Conservation (phyloP, 257 asterid species). For the Scutellaria barbata region DNA sequence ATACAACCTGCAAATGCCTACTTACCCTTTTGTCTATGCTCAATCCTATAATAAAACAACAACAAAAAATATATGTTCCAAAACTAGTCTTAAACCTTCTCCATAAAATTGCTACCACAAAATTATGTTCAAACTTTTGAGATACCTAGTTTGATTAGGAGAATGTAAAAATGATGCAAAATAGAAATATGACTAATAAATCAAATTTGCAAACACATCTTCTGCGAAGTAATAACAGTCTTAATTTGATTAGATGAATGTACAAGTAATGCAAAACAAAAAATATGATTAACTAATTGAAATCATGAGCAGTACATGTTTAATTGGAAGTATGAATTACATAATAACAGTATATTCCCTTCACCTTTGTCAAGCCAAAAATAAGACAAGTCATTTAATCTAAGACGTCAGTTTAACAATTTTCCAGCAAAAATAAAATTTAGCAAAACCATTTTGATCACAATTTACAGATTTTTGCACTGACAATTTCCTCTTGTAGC, state of each 20-base stretch:
- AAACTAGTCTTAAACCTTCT: neutral
- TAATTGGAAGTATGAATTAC: neutral
- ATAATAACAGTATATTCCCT: slow-evolving; percentile 4
- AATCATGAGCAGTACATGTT: slow-evolving; percentile 7
- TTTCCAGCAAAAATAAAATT: slow-evolving; percentile 16
- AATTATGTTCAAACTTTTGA: neutral
- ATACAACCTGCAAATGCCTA: neutral
- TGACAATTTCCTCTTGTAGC: slow-evolving; percentile 9
- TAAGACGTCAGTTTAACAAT: slow-evolving; percentile 13
- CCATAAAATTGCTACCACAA: neutral
- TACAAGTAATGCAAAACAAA: slow-evolving; percentile 12
- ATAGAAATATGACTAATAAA: neutral
- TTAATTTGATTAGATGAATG: neutral
- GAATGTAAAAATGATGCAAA: neutral
- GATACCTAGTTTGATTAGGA: slow-evolving; percentile 9
- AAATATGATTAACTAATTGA: neutral
- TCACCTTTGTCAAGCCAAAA: slow-evolving; percentile 2
- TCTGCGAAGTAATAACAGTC: no score
- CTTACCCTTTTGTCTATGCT: neutral
- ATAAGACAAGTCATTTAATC: slow-evolving; percentile 16
- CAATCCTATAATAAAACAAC: neutral
- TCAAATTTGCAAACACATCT: no score
- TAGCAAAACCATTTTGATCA: slow-evolving; percentile 7
- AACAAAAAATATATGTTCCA: neutral
- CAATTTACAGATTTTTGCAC: slow-evolving; percentile 23